Conservation (phyloP, 192 early-diverging fungal species). For the Entophlyctis helioformis region DNA sequence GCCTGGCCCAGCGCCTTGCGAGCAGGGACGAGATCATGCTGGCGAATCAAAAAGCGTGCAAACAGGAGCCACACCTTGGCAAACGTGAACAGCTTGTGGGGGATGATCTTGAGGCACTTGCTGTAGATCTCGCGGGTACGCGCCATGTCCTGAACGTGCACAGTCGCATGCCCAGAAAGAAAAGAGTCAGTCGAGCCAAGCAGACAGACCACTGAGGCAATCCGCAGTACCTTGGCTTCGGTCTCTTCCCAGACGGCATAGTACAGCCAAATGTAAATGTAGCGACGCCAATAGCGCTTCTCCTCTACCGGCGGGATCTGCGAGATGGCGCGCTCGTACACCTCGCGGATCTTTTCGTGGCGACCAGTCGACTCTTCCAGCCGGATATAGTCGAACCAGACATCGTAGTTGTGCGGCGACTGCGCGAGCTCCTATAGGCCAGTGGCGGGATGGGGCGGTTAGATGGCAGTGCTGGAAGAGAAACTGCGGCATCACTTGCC, state of each 20-base stretch:
- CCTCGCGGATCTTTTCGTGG: conserved; percentile 67
- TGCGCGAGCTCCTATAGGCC: conserved; percentile 29
- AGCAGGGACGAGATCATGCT: conserved; percentile 55
- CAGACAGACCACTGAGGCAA: no score
- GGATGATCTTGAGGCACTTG: conserved; percentile 71
- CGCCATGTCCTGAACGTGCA: conserved; percentile 48
- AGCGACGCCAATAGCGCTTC: conserved; percentile 91
- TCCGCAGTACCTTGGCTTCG: conserved; percentile 54
- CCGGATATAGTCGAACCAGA: conserved; percentile 94
- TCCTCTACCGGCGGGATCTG: conserved; percentile 73
- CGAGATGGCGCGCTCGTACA: conserved; percentile 92
- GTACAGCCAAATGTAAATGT: conserved; percentile 98
- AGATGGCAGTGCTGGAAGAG: neutral
- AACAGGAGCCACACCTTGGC: conserved; percentile 94
- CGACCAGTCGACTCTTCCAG: conserved; percentile 75
- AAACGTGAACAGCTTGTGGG: conserved; percentile 92
- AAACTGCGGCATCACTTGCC: conserved; percentile 3
- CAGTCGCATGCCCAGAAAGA: no score
- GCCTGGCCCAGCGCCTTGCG: conserved; percentile 75
- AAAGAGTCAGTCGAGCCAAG: no score
- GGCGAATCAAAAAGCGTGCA: conserved; percentile 84
- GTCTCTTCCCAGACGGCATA: conserved; percentile 96
- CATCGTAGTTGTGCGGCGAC: conserved; percentile 88
- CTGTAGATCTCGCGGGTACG: conserved; percentile 75
- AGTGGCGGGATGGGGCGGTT: no score